These are phyloP conservation scores for Metarhizium brunneum DNA, from an alignment of 2,329 filamentous ascomycete genomes.

Conservation along the genomic window DNA sequence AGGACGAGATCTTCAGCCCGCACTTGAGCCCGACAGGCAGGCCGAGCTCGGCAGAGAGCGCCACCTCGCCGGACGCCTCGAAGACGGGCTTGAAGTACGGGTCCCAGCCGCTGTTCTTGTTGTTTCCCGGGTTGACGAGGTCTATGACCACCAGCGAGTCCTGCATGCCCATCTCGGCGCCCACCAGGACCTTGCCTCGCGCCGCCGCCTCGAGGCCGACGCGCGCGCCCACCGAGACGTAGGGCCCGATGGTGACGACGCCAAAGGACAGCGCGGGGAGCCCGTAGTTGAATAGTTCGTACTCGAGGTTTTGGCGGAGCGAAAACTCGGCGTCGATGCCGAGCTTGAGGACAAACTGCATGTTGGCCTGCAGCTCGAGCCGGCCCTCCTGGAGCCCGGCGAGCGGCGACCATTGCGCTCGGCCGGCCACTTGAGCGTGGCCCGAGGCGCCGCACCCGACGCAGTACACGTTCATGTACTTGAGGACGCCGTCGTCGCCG, in stretches of 20 bases:
- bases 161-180: slow-evolving; percentile 16
- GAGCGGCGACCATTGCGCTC: slow-evolving; percentile 3
- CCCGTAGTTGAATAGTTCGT: slow-evolving; percentile 14
- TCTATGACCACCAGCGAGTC: slow-evolving; percentile 10
- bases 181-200: slow-evolving; percentile 17
- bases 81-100: slow-evolving; percentile 21
- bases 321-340: slow-evolving; percentile 20
- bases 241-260: slow-evolving; percentile 16
- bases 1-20: slow-evolving; percentile 13
- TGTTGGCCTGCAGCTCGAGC: slow-evolving; percentile 5
- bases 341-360: slow-evolving; percentile 17
- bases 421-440: slow-evolving; percentile 2
- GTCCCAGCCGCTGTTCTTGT: slow-evolving; percentile 12
- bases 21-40: slow-evolving; percentile 19
- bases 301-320: slow-evolving; percentile 11
- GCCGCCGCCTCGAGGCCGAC: slow-evolving; percentile 14
- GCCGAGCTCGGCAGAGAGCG: slow-evolving; percentile 15
- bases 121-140: slow-evolving; percentile 13
- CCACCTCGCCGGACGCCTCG: slow-evolving; percentile 17
- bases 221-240: slow-evolving; percentile 13
- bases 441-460: slow-evolving; percentile 5
- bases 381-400: slow-evolving; percentile 14
- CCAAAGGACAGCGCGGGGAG: slow-evolving; percentile 17
- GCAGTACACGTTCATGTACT: slow-evolving; percentile 2
- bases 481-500: neutral